A percentile compares a stretch with the other conserved stretches of the same genome.
Evolutionary conservation across 1,139 yeast species (phyloP).

Genomic region (Zygoascus sp.): DNA sequence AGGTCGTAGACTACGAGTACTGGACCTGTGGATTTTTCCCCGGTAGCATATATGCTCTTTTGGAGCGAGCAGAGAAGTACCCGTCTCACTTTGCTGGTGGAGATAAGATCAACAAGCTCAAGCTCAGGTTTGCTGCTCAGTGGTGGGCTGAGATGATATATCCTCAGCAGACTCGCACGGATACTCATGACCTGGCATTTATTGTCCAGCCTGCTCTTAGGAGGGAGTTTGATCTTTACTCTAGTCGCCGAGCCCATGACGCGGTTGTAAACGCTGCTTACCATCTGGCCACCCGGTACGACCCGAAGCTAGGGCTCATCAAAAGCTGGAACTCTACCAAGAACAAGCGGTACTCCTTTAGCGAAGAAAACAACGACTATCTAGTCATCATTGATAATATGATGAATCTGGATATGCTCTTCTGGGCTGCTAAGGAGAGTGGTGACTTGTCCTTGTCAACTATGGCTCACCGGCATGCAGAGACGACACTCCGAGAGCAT

Average conservation of each 20-base stretch:
- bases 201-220: constrained; percentile 29
- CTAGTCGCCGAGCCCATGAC: constrained; percentile 23
- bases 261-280: constrained; percentile 29
- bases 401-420: constrained; percentile 34
- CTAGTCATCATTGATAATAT: constrained; percentile 36
- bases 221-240: constrained; percentile 26
- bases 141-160: constrained; percentile 29
- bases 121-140: constrained; percentile 26
- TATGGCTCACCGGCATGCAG: constrained; percentile 33
- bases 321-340: constrained; percentile 25
- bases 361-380: constrained; percentile 24
- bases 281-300: constrained; percentile 29
- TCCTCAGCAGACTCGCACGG: constrained; percentile 26
- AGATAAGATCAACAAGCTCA: constrained; percentile 19
- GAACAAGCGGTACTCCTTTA: constrained; percentile 21
- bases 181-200: constrained; percentile 34
- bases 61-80: constrained; percentile 23
- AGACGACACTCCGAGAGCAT: constrained; percentile 28
- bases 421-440: constrained; percentile 28
- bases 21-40: constrained; percentile 36
- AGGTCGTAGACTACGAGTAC: constrained; percentile 15
- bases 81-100: not conserved
- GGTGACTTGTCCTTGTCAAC: constrained; percentile 28
- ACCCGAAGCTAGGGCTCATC: constrained; percentile 27
- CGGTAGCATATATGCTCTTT: constrained; percentile 27